Conservation (phyloP, 768 basidiomycete genomes). For the Tulasnella sp. region DNA sequence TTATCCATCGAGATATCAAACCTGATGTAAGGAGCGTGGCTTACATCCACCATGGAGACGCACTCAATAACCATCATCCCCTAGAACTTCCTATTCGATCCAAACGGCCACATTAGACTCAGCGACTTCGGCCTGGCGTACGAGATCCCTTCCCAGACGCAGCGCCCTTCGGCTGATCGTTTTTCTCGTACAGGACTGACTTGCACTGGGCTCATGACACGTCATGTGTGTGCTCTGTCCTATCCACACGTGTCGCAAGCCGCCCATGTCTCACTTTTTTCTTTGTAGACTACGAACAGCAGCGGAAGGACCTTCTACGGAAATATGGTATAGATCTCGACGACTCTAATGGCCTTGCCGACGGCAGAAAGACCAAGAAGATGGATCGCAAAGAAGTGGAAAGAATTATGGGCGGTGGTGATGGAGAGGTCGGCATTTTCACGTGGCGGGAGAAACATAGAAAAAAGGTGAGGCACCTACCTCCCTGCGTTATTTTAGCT, state of each 20-base stretch:
- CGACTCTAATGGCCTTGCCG: slow-evolving; percentile 50
- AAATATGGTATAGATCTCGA: slow-evolving; percentile 95
- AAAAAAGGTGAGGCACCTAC: slow-evolving; percentile 54
- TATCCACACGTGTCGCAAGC: background rate
- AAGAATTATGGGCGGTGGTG: slow-evolving; percentile 67
- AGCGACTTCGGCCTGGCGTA: slow-evolving; percentile 94
- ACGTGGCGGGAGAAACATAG: slow-evolving; percentile 94
- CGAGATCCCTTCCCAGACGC: slow-evolving; percentile 30
- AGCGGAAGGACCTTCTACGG: slow-evolving; percentile 71
- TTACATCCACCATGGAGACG: background rate
- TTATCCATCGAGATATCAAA: slow-evolving; percentile 97
- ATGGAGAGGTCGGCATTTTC: slow-evolving; percentile 67
- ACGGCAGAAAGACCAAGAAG: slow-evolving; percentile 61
- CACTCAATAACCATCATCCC: background rate
- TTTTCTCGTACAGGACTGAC: slow-evolving; percentile 47
- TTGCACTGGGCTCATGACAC: slow-evolving; percentile 97
- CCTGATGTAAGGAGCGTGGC: slow-evolving; percentile 50
- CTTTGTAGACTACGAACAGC: slow-evolving; percentile 78
- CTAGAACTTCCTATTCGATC: slow-evolving; percentile 92
- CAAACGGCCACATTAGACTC: slow-evolving; percentile 84
- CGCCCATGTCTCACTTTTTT: background rate
- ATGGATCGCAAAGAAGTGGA: slow-evolving; percentile 76
- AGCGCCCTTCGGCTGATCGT: background rate
- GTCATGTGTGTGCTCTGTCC: slow-evolving; percentile 42
- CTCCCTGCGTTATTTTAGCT: slow-evolving; percentile 18